Evolutionary conservation across 305 asterid species (phyloP).

Genomic region (Fraxinus xanthoxyloides): DNA sequence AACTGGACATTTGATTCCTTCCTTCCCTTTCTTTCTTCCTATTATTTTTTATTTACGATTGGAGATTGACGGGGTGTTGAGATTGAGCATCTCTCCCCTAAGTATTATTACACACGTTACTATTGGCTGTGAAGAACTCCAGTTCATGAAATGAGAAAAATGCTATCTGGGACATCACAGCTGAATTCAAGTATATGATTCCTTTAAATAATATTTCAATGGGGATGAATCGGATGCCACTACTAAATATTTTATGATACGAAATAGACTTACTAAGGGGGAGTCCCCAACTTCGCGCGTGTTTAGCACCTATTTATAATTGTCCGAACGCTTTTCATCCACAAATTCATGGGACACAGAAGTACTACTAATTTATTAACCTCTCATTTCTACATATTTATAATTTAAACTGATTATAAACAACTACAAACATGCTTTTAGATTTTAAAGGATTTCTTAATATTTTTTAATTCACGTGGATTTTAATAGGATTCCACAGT

Average conservation of each 20-base stretch:
- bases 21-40: neutral
- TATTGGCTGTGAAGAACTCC: neutral
- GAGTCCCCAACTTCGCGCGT: neutral
- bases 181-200: neutral
- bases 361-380: neutral
- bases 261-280: neutral
- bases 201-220: constrained; percentile 6
- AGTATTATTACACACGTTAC: neutral
- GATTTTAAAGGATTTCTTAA: neutral
- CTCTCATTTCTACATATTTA: neutral
- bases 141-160: neutral
- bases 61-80: neutral
- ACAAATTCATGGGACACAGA: neutral
- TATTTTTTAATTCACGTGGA: neutral
- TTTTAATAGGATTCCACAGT: neutral
- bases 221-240: neutral
- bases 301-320: neutral
- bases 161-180: neutral
- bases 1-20: neutral
- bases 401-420: neutral
- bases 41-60: neutral
- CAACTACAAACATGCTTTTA: neutral
- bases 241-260: neutral
- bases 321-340: neutral
- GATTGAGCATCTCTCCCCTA: neutral